Evolutionary conservation across 2,329 filamentous ascomycete genomes (phyloP), one percentile per base, ranked within the genome.

Genomic region (Diaporthe citriasiana): DNA sequence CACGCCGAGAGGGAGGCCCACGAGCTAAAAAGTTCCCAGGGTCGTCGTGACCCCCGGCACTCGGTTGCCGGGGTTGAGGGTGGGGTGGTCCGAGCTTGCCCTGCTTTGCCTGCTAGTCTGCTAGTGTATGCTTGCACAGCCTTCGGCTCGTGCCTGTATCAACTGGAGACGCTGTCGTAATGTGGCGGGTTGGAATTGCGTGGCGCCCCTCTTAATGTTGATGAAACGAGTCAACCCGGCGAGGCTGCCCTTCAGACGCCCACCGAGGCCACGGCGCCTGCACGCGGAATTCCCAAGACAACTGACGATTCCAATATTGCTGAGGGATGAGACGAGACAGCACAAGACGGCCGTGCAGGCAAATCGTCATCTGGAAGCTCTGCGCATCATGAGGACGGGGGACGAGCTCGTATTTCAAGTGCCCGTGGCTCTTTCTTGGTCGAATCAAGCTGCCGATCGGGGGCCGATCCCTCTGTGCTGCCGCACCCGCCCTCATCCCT

Each of bases 141-240:
- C 70, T 59, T 42, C n/a, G 56, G 69, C 38, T 42, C 56, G 47
- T 42, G 45, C 50, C 42, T 40, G 47, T 33, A 17, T 33, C 10
- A 19, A 50, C 57, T 70, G 53, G 53, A 22, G 45, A 66, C 47
- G 63, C 47, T 68, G 63, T 68, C 63, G 63, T 68, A 53, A 59
- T 71, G 70, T 71, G 70, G 70, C 70, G 57, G 56, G 70, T 53
- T 51, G 33, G 70, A 47, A 71, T 63, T 71, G 56, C 70, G 70
- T 53, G 70, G 56, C 33, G 30, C 50, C 69, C 63, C 42, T 27
- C 45, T 66, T 17, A 8, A 22, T 33, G 42, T 27, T 27, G 63
- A 53, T 68, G 63, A 68, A 68, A 68, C 63, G 45, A 68, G 63
- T 68, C 45, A 53, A n/a, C n/a, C n/a, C n/a, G 70, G 56, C 56